A percentile compares a stretch with the other conserved stretches of the same genome.
These are phyloP conservation scores for Leucocoprinus leucothites DNA, from an alignment of 768 basidiomycete species.

Conservation along the genomic window DNA sequence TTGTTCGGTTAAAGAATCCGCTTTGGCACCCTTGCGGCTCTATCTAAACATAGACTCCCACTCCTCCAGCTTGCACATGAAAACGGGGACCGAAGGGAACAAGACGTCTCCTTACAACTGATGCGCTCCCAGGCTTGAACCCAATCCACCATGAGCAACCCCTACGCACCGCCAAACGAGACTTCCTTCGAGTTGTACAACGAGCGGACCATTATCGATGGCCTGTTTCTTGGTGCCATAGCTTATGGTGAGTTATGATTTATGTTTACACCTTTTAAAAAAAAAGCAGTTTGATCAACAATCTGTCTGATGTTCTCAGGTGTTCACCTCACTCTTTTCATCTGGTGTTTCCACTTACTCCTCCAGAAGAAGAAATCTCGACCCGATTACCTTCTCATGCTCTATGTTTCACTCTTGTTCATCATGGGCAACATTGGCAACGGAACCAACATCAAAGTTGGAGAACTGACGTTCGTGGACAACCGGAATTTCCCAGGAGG, in stretches of 20 bases:
- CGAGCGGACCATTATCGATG: slow-evolving; percentile 20
- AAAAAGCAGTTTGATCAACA: neutral
- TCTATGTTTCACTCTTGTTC: slow-evolving; percentile 18
- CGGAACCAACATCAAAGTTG: slow-evolving; percentile 17
- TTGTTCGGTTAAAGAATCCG: neutral
- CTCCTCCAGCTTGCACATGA: neutral
- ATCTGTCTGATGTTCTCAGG: slow-evolving; percentile 3
- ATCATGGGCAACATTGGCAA: slow-evolving; percentile 20
- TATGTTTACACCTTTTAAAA: neutral
- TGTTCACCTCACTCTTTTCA: slow-evolving; percentile 14
- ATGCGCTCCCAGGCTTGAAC: neutral
- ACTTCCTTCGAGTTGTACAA: slow-evolving; percentile 15
- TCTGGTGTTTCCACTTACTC: slow-evolving; percentile 13
- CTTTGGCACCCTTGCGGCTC: neutral
- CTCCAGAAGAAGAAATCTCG: neutral
- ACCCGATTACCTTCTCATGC: slow-evolving; percentile 10
- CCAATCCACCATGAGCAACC: slow-evolving; percentile 8
- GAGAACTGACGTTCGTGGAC: slow-evolving; percentile 18
- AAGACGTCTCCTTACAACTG: neutral
- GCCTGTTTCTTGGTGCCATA: slow-evolving; percentile 18
- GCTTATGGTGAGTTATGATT: slow-evolving; percentile 17
- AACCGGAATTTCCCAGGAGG: slow-evolving; percentile 19
- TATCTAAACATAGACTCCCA: slow-evolving; percentile 7
- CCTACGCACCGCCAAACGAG: slow-evolving; percentile 8
- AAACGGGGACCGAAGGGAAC: neutral